Base-by-base conservation (phyloP, 768 basidiomycete species). In the Leucocoprinus sp. region DNA sequence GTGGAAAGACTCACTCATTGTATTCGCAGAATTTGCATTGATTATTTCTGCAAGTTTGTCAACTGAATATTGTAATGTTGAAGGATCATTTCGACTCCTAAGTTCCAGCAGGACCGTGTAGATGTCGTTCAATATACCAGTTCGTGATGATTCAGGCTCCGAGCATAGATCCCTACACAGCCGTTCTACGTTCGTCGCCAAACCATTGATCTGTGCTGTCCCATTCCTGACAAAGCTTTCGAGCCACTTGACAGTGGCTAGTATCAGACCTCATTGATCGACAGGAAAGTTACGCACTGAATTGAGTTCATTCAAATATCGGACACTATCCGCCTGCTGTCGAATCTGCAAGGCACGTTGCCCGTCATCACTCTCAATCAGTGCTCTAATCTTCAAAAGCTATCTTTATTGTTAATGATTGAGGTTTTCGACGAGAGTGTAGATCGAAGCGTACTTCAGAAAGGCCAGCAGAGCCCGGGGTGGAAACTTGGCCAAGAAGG, bases 251-350 rank as follows among this genome's bases (percentile, higher is more conserved):
- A 37, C 18, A 0, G 11, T 7, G 21, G 19, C 11, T 14, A 29
- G 23, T 28, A 18, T 24, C 18, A 15, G 23, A 35, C 8, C 8
- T 15, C 6, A 19, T n/a, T 14, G 2, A 4, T 8, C 24, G 23
- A 8, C 21, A 11, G 17, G 21, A 24, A 23, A 15, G 5, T 15
- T 2, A 34, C 75, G 48, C 50, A 82, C 85, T 46, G 68, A 66
- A 55, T 88, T 88, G 28, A 89, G 69, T 55, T 88, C 84, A 51
- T 84, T 83, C 26, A 90, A 71, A 58, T 89, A 89, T 17, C 85
- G 75, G 49, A 82, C 78, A 50, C 76, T 84, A 52, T 88, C 87
- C 4, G 72, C 70, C 56, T 87, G 84, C 55, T 84, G 82, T 43
- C 78, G 74, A n/a, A 68, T 57, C 52, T 76, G 73, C 5, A 72